Percentiles rank a stretch among this genome's conserved stretches.
phyloP scores from a whole-genome alignment of 257 asterid species.

The Nicotiana undulata region DNA sequence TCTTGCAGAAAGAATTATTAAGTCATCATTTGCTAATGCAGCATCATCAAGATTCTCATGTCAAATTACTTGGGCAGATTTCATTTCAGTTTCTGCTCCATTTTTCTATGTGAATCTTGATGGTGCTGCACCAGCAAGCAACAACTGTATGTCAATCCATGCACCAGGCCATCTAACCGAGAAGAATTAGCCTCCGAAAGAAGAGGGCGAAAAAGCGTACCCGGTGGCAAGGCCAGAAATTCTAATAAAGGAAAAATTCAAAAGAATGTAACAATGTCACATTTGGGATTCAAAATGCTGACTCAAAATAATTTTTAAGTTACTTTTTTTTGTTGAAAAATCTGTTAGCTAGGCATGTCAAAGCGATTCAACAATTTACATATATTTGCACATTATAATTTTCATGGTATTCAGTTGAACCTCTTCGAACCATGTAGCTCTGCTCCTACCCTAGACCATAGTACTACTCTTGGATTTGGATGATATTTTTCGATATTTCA shows the following conservation, averaged over 20 bases:
- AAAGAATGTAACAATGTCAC: too few species aligned
- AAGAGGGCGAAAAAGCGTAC: neutral
- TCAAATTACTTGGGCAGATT: neutral
- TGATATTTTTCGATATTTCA: too few species aligned
- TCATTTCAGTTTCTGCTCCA: neutral
- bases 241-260: neutral
- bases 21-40: constrained; percentile 30
- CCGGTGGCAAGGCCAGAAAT: neutral
- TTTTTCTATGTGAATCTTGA: constrained; percentile 23
- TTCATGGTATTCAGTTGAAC: too few species aligned
- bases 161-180: neutral
- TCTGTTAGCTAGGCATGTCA: too few species aligned
- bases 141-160: constrained; percentile 4
- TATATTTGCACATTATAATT: too few species aligned
- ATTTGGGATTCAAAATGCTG: too few species aligned
- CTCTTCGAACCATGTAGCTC: too few species aligned
- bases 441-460: too few species aligned
- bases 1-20: neutral
- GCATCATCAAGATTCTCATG: constrained; percentile 44
- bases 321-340: too few species aligned
- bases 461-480: too few species aligned
- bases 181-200: neutral
- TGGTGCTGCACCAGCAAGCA: constrained; percentile 30
- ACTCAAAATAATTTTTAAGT: too few species aligned
- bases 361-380: too few species aligned